phyloP scores from a whole-genome alignment of 2,329 filamentous ascomycete species.

The Claviceps lovelessii region DNA sequence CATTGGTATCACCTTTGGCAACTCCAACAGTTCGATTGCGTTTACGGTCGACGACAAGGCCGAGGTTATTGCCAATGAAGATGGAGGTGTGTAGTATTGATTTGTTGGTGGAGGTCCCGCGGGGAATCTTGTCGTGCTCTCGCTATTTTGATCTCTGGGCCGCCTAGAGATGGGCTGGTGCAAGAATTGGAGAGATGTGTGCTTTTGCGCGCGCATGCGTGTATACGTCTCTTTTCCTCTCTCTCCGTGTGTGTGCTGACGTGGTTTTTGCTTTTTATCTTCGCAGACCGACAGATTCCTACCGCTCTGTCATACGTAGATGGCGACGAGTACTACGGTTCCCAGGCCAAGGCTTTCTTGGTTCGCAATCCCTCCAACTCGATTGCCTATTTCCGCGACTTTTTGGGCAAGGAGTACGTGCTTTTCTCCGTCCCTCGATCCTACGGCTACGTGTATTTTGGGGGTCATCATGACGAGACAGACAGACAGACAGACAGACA shows the following conservation, averaged over 20 bases:
- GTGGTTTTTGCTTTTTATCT: background rate
- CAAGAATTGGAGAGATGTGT: background rate
- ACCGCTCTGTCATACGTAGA: constrained; percentile 87
- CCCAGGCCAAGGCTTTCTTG: constrained; percentile 87
- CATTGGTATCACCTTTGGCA: constrained; percentile 96
- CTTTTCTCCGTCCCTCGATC: background rate
- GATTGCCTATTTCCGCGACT: constrained; percentile 90
- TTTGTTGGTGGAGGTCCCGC: background rate
- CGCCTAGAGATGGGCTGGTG: background rate
- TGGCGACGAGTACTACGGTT: constrained; percentile 91
- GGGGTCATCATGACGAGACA: background rate
- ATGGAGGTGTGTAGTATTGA: constrained; percentile 58
- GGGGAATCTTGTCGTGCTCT: background rate
- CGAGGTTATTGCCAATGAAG: constrained; percentile 97
- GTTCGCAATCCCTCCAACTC: constrained; percentile 89
- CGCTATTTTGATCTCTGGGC: too few species aligned
- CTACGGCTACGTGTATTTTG: too few species aligned
- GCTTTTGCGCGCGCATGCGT: too few species aligned
- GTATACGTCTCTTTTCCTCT: background rate
- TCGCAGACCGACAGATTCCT: constrained; percentile 84
- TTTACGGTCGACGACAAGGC: constrained; percentile 86
- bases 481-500: background rate
- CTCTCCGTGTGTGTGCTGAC: background rate
- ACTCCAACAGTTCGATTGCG: constrained; percentile 95
- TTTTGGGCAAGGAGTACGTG: constrained; percentile 77